phyloP scores from a whole-genome alignment of 192 early-diverging fungal genomes.

The Endogone sp. region DNA sequence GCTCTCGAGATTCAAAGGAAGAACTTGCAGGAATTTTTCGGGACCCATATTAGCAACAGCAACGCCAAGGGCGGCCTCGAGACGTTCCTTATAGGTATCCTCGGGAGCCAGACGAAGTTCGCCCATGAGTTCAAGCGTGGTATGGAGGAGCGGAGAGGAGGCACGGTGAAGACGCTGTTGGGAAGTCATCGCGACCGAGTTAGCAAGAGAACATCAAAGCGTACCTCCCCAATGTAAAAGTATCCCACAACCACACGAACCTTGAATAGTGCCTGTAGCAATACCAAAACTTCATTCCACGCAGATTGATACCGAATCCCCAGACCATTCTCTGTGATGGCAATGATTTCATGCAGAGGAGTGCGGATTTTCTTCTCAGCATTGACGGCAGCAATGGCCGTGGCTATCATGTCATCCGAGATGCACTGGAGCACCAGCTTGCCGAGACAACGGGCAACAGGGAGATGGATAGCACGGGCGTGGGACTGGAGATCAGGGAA shows the following conservation, averaged over 20 bases:
- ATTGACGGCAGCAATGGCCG: conserved; percentile 24
- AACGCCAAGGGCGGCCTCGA: conserved; percentile 76
- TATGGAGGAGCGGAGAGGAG: conserved; percentile 56
- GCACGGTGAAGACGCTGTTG: conserved; percentile 51
- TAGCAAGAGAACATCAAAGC: neutral
- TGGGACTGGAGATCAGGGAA: conserved; percentile 64
- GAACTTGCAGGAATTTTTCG: conserved; percentile 61
- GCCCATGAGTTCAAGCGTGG: conserved; percentile 56
- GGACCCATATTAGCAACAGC: conserved; percentile 82
- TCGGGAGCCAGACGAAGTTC: conserved; percentile 79
- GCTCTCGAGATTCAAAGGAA: conserved; percentile 84
- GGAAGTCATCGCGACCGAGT: neutral
- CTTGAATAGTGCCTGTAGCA: conserved; percentile 74
- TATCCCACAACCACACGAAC: neutral
- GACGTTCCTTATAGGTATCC: conserved; percentile 81
- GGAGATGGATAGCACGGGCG: conserved; percentile 52
- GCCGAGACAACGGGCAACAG: conserved; percentile 67
- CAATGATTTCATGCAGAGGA: conserved; percentile 46
- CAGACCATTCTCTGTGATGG: conserved; percentile 48
- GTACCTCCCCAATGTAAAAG: neutral
- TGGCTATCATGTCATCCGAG: conserved; percentile 68
- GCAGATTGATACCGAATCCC: conserved; percentile 79
- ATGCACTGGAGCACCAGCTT: conserved; percentile 71
- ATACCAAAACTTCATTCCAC: conserved; percentile 77
- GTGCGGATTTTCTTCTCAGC: conserved; percentile 23